phyloP scores from a whole-genome alignment of 139 green algal species.

The Klebsormidium nitens region DNA sequence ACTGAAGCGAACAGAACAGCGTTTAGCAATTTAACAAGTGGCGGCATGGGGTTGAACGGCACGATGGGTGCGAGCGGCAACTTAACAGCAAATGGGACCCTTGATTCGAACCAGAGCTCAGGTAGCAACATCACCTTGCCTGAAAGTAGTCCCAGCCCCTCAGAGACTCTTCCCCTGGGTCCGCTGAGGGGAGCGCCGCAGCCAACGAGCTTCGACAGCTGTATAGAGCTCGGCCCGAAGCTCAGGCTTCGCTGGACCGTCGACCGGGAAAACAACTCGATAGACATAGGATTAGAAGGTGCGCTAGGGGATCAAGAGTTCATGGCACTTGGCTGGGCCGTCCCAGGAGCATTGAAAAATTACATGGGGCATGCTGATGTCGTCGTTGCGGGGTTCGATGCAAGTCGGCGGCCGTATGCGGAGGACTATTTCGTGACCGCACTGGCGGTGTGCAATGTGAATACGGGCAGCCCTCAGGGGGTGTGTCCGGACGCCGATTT shows the following conservation, averaged over 20 bases:
- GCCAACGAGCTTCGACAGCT: conserved; percentile 36
- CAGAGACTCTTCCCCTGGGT: too few relatives aligned
- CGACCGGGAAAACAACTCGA: neutral
- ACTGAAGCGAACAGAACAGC: too few relatives aligned
- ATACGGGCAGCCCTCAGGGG: conserved; percentile 3
- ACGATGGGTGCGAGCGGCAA: too few relatives aligned
- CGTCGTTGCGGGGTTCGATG: conserved; percentile 8
- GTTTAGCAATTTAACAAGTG: too few relatives aligned
- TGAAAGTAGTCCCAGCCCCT: too few relatives aligned
- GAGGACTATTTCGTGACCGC: conserved; percentile 37
- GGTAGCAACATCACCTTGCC: too few relatives aligned
- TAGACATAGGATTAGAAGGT: conserved; percentile 32
- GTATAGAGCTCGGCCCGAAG: conserved; percentile 24
- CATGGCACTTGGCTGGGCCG: too few relatives aligned
- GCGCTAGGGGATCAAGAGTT: too few relatives aligned
- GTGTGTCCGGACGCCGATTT: conserved; percentile 28
- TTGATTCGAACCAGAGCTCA: too few relatives aligned
- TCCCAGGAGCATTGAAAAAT: too few relatives aligned
- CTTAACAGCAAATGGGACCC: too few relatives aligned
- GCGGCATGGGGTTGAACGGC: too few relatives aligned
- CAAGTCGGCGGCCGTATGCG: conserved; percentile 15
- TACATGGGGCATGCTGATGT: conserved; percentile 18
- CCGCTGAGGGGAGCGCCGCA: conserved; percentile 9
- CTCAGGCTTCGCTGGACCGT: conserved; percentile 29
- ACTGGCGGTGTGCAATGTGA: conserved; percentile 10